Evolutionary conservation across 148 eudicot genomes (phyloP), one percentile per base, ranked within the genome.

Genomic region (Agrostemma githago): DNA sequence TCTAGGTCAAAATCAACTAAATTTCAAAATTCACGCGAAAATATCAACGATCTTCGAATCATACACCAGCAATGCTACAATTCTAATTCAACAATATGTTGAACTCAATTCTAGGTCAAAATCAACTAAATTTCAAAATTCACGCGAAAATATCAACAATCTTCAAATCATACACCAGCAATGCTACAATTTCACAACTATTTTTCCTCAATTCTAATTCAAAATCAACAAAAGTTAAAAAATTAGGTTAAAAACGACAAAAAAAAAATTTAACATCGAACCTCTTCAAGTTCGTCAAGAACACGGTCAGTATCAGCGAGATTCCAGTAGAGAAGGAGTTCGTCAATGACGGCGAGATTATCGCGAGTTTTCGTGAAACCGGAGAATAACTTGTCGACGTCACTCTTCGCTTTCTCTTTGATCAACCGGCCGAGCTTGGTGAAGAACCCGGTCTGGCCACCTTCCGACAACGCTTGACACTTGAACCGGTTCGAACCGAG

Each of bases 271-370:
- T 4, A 66, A 7, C 42, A 40, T 53, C 19, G 41, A 11, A 92
- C 98, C 94, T 95, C 98, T 86, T 92, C 98, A n/a, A 95, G 82
- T 72, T 92, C 97, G 62, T 95, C 98, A 57, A 95, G 91, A 10
- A 95, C 92, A 8, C 92, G 90, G 65, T 95, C 98, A 21, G 98
- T 87, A 2, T 95, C 98, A 43, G 85, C 84, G 57, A 94, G 87
- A 72, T 94, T 94, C 98, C 98, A 95, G 80, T 90, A 95, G 15
- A 95, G 82, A 8, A 95, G 86, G 12, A 95, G 88, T 80, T 92
- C 97, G 66, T 95, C 97, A 14, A 95, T 74, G n/a, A 95, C 97
- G 21, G 98, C 97, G 48, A 95, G 88, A 48, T 92, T 95, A 46
- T 89, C 91, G 48, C 97, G 84, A 11, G 98, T 95, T 82, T 95